phyloP scores from a whole-genome alignment of 441 rosid species.

The Erodium texanum region DNA sequence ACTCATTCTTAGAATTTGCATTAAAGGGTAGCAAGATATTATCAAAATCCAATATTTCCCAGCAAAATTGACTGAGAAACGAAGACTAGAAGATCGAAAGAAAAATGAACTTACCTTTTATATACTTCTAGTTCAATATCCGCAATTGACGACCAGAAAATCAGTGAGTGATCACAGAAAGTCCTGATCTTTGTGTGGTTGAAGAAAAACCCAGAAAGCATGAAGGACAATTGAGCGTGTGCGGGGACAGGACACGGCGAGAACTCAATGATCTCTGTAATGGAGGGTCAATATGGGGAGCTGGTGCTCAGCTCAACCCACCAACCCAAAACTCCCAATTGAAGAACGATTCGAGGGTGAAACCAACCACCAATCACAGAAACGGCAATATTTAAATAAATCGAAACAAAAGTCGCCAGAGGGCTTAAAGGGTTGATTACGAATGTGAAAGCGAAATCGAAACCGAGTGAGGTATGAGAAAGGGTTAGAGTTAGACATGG shows the following conservation, averaged over 20 bases:
- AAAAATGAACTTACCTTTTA: background rate
- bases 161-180: too few species aligned
- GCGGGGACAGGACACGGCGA: background rate
- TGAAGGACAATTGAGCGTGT: background rate
- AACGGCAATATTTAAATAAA: background rate
- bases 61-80: background rate
- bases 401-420: background rate
- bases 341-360: background rate
- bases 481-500: background rate
- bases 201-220: background rate
- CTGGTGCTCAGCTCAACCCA: too few species aligned
- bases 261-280: background rate
- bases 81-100: background rate
- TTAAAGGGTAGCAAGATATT: background rate
- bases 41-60: background rate
- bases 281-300: background rate
- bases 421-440: background rate
- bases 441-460: background rate
- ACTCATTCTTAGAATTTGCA: background rate
- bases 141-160: background rate
- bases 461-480: background rate
- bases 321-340: too few species aligned
- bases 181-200: background rate
- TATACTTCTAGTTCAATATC: background rate
- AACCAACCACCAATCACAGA: background rate